A percentile compares a stretch with the other conserved stretches of the same genome.
Evolutionary conservation across 495 filamentous ascomycete species (phyloP).

Genomic region (Talaromyces thailandensis): DNA sequence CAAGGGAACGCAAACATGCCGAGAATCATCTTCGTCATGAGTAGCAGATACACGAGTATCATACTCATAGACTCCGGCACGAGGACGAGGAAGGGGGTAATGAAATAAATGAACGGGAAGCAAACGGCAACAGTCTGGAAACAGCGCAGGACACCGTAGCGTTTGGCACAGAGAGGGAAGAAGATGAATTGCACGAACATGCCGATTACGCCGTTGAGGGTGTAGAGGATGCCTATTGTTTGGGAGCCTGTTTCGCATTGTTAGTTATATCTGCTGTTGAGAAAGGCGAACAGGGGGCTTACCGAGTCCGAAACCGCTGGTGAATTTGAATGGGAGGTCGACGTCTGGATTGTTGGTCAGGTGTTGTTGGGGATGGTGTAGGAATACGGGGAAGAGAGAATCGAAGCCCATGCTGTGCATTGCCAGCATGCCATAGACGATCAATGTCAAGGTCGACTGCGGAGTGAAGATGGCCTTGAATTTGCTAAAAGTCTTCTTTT

Average conservation of each 20-base stretch:
- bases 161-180: slow-evolving; percentile 61
- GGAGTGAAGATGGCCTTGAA: slow-evolving; percentile 60
- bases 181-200: slow-evolving; percentile 71
- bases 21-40: slow-evolving; percentile 60
- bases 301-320: slow-evolving; percentile 65
- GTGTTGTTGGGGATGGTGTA: slow-evolving; percentile 58
- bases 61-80: slow-evolving; percentile 17
- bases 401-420: slow-evolving; percentile 73
- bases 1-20: slow-evolving; percentile 81
- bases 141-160: slow-evolving; percentile 62
- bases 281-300: slow-evolving; percentile 8
- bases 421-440: slow-evolving; percentile 66
- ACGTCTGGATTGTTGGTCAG: slow-evolving; percentile 46
- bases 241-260: slow-evolving; percentile 36
- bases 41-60: slow-evolving; percentile 37
- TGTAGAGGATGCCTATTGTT: slow-evolving; percentile 70
- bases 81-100: slow-evolving; percentile 18
- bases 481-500: slow-evolving; percentile 29
- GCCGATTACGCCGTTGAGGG: slow-evolving; percentile 60
- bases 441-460: slow-evolving; percentile 68
- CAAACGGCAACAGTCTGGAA: slow-evolving; percentile 42
- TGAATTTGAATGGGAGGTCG: slow-evolving; percentile 67
- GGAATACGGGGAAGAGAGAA: slow-evolving; percentile 71
- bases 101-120: slow-evolving; percentile 5
- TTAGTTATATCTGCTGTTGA: background rate